Base-by-base conservation (phyloP, 2,329 filamentous ascomycete genomes). In the Sarocladium kiliense region DNA sequence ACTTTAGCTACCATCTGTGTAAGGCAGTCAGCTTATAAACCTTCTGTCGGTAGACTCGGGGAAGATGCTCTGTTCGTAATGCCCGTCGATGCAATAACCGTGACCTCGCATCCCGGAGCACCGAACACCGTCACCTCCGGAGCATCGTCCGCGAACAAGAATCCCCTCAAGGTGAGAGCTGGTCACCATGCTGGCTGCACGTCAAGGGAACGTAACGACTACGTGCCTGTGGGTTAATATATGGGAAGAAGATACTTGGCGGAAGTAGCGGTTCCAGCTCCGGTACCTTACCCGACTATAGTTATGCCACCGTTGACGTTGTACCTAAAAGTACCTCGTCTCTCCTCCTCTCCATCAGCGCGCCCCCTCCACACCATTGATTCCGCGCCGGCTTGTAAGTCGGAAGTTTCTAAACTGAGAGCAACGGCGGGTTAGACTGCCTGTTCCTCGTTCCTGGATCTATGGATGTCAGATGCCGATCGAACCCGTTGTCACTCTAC, bases 361-460 rank as follows among this genome's bases (percentile, higher is more conserved):
- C 25, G 12, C 47, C n/a, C 47, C 27, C 47, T 36, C 26, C 47
- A 51, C 47, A 51, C 47, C 47, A 51, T 19, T 30, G 23, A 27
- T 14, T 14, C 27, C 47, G 47, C 12, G 5, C 47, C 30, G 47
- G 27, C 11, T 36, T 21, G 10, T 21, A 51, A 12, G 47, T 36
- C 47, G 26, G 47, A 36, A 34, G 47, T 23, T 51, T 34, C 27
- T 36, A 3, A 36, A 51, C 12, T 14, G 44, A 47, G 44, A n/a
- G 12, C 9, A 44, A 5, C 4, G 41, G 10, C 18, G 18, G 21
- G 7, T 47, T 21, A n/a, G 21, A 11, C 9, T 9, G 18, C 19
- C 47, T 34, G 18, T 25, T 32, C 30, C 19, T 51, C 27, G 47
- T 51, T 34, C 47, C 47, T 51, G 47, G 47, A 51, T 51, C 47